Base-by-base conservation (phyloP, 2,329 filamentous ascomycete species). In the Beauveria sp. region DNA sequence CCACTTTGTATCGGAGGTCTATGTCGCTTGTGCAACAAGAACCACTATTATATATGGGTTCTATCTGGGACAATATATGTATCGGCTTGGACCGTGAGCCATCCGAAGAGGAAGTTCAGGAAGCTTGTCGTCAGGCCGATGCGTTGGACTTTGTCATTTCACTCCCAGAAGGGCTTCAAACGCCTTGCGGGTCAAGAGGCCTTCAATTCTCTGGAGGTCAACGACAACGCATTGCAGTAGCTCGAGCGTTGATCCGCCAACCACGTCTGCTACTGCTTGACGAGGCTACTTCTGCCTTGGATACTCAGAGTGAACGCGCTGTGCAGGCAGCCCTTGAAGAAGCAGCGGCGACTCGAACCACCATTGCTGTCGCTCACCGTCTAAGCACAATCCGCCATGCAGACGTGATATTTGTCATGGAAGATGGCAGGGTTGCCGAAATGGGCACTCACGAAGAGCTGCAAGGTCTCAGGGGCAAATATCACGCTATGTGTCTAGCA, bases 321-420 rank as follows among this genome's bases (percentile, higher is more conserved):
- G 81, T 88, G 2, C 84, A 87, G 67, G 73, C 70, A 1, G 83
- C 84, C 0, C 74, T 88, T 28, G 80, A 66, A 8, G 43, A 24
- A 20, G 22, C n/a, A 12, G 22, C n/a, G 44, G 8, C n/a, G n/a
- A 20, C n/a, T 24, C 44, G 44, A 20, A 24, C n/a, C 20, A 47
- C 22, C 44, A 24, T 47, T 12, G 44, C 44, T 20, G 22, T 47
- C 5, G 44, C 44, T 20, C 44, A 47, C 20, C n/a, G 44, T 22
- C 44, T 47, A 16, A 22, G n/a, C 22, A 47, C 44, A 24, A 47
- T 47, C 44, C 44, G 44, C 16, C 44, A 58, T 24, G 91, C 91
- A 1, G 91, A 96, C 70, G 77, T 91, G 60, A 96, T 96, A 67
- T 96, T 92, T 66, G 91, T 96, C 40, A 91, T 96, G 70, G 90